Conservation (phyloP, 2,329 filamentous ascomycete species). For the Epicoccum sorghinum region DNA sequence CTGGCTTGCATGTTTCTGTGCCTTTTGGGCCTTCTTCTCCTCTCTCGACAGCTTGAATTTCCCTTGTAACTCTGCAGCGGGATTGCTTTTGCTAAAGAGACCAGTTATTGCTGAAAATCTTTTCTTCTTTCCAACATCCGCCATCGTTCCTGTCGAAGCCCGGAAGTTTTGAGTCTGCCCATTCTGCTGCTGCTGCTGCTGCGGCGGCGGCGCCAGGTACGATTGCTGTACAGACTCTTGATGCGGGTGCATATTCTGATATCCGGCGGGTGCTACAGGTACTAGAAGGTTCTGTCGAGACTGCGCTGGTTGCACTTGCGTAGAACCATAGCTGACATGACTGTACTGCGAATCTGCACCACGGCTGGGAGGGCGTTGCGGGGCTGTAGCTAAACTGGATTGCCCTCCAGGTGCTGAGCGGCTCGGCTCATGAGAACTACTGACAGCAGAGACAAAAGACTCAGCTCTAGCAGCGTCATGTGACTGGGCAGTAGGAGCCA, state of each 20-base stretch:
- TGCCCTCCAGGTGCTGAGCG: constrained; percentile 23
- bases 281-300: constrained; percentile 38
- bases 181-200: constrained; percentile 8
- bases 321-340: constrained; percentile 39
- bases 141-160: constrained; percentile 19
- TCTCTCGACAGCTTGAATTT: constrained; percentile 48
- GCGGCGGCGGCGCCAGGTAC: constrained; percentile 11
- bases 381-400: constrained; percentile 16
- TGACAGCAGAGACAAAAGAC: constrained; percentile 27
- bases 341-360: constrained; percentile 39
- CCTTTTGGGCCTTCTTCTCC: constrained; percentile 44
- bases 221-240: constrained; percentile 7
- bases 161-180: constrained; percentile 21
- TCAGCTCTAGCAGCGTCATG: constrained; percentile 1
- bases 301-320: constrained; percentile 35
- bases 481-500: neutral
- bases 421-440: constrained; percentile 28
- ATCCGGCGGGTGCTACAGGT: constrained; percentile 27
- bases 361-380: constrained; percentile 31
- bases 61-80: constrained; percentile 31
- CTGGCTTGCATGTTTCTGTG: constrained; percentile 32
- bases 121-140: constrained; percentile 49
- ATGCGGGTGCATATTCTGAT: constrained; percentile 27
- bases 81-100: constrained; percentile 50
- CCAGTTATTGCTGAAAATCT: constrained; percentile 54